Evolutionary conservation across 257 asterid genomes (phyloP), one percentile per base, ranked within the genome.

Genomic region (Henckelia pumila): DNA sequence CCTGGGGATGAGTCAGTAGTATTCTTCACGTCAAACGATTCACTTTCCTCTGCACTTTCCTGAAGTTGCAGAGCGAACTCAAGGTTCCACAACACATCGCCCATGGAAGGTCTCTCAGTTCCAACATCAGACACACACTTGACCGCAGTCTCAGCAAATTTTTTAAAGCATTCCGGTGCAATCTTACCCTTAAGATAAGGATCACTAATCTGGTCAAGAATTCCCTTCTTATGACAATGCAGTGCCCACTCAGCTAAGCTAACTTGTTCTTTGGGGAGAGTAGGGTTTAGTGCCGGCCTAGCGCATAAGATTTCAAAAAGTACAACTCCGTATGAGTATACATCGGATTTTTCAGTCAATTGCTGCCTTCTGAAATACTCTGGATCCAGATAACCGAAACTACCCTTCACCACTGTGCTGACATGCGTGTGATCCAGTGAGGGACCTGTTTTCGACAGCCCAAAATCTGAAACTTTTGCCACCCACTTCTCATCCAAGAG

Each of bases 241-340:
- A 73, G 78, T 7, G 89, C 97, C 97, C 97, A 91, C 77, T 90
- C 97, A 0, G 97, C 97, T 71, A 90, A 75, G 78, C 97, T 88
- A 30, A 90, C 96, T 70, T 90, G 96, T 73, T 91, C 97, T 74
- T 91, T 88, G 0, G 97, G 83, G 10, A 91, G 95, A 4, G 95
- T 71, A 0, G 96, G 95, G 80, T 89, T 89, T 60, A 89, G 29
- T 28, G 89, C 95, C 21, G 96, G 95, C 13, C 96, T 88, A 47
- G 96, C 95, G n/a, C 96, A 89, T 63, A 89, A 58, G 71, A 87
- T 82, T 86, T 89, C 96, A 37, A 89, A 87, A 9, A 89, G 89
- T 3, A 89, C 95, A 1, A 88, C 96, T 2, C 96, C 94, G 7
- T 80, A 88, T 0, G 96, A 88, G 84, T 88, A 88, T 2, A 88